phyloP scores from a whole-genome alignment of 495 filamentous ascomycete genomes.

The Aeminium ludgeri region DNA sequence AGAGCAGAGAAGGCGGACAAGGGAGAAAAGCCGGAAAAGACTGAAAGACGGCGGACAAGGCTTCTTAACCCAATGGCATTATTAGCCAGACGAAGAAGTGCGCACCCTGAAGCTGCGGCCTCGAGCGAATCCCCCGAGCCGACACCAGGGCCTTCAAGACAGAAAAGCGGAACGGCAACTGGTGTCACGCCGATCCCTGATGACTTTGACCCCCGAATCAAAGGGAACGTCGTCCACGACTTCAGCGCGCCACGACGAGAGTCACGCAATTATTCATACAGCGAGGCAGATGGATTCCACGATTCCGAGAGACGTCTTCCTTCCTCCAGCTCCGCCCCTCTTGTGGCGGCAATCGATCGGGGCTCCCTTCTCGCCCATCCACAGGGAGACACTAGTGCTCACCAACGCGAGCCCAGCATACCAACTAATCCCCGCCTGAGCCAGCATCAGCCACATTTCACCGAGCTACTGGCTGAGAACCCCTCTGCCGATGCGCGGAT shows the following conservation, averaged over 20 bases:
- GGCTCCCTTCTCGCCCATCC: too few relatives aligned
- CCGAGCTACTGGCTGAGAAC: too few relatives aligned
- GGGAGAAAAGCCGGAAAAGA: slow-evolving; percentile 8
- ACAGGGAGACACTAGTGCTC: too few relatives aligned
- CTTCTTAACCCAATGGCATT: slow-evolving; percentile 53
- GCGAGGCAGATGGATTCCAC: slow-evolving; percentile 23
- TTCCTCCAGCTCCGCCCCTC: not conserved
- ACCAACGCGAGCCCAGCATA: too few relatives aligned
- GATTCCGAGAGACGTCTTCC: too few relatives aligned
- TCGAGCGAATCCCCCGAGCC: too few relatives aligned
- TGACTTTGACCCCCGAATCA: slow-evolving; percentile 71
- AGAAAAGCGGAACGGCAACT: slow-evolving; percentile 31
- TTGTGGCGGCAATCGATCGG: not conserved
- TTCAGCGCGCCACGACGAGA: slow-evolving; percentile 69
- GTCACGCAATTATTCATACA: slow-evolving; percentile 35
- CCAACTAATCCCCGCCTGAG: too few relatives aligned
- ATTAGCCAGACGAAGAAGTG: slow-evolving; percentile 41
- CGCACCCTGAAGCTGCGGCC: slow-evolving; percentile 18
- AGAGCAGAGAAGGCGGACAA: not conserved
- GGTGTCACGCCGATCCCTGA: slow-evolving; percentile 28
- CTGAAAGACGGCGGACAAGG: slow-evolving; percentile 44
- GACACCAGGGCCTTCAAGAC: too few relatives aligned
- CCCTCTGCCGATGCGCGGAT: too few relatives aligned
- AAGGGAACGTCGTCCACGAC: slow-evolving; percentile 72
- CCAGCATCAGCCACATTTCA: too few relatives aligned